Base-by-base conservation (phyloP, 2,329 filamentous ascomycete species). In the Cordyceps javanica region DNA sequence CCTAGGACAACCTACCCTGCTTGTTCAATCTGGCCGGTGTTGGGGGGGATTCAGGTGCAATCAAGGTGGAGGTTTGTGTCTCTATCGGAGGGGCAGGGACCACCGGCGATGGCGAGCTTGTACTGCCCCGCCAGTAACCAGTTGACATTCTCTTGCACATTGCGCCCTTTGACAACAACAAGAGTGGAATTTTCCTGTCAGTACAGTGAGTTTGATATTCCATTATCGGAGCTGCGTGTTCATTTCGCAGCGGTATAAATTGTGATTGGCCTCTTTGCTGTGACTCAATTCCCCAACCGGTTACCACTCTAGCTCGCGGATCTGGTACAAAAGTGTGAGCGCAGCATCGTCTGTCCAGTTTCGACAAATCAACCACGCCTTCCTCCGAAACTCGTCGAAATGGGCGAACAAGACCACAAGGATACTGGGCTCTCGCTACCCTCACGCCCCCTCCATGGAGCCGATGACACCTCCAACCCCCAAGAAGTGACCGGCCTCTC, bases 401-500 rank as follows among this genome's bases (percentile, higher is more conserved):
- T 57, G 55, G n/a, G 38, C 11, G 42, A 42, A 19, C 30, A 54
- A 30, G 28, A 26, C 1, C 36, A 54, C 16, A 36, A 50, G 7
- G 26, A 26, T 5, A 10, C 14, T 13, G 39, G 42, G 8, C 62
- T 72, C 42, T 72, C 83, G 3, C 75, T 89, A 50, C 81, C 89
- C 7, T 90, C 90, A 5, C 80, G 83, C 57, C 82, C 88, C n/a
- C 77, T 96, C 62, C 91, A 96, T 70, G 90, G 88, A 61, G 91
- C 96, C 67, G 86, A 95, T 74, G 78, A 78, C 65, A 80, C 93
- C 66, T 90, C 90, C 71, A 74, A 78, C 36, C 82, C 88, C 64
- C 39, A 51, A 11, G n/a, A 51, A 13, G 10, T 19, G 1, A n/a
- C 19, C 21, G 38, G 38, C 9, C 62, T 73, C 41, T 72, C 83